Evolutionary conservation across 768 basidiomycete genomes (phyloP).

Genomic region (Suillus subaureus): DNA sequence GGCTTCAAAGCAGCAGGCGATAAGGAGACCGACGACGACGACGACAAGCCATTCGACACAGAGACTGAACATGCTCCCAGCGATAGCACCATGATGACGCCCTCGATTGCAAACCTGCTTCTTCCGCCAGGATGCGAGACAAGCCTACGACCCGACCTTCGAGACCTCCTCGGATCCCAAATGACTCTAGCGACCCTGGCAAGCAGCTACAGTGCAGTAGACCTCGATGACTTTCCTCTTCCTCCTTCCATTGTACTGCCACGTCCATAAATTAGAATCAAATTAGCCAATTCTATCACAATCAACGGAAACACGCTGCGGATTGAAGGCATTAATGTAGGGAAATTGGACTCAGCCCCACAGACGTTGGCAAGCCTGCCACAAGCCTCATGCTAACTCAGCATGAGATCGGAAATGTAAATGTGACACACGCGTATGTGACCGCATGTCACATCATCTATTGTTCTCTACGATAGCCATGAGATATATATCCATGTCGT

Average conservation of each 20-base stretch:
- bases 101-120: not conserved
- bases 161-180: slow-evolving; percentile 12
- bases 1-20: slow-evolving; percentile 16
- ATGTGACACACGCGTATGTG: slow-evolving; percentile 11
- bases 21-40: not conserved
- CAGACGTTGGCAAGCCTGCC: not conserved
- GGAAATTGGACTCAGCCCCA: not conserved
- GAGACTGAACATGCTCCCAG: slow-evolving; percentile 1
- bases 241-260: slow-evolving; percentile 35
- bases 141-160: not conserved
- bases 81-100: not conserved
- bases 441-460: slow-evolving; percentile 10
- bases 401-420: slow-evolving; percentile 8
- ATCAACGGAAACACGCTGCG: not conserved
- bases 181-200: slow-evolving; percentile 30
- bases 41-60: slow-evolving; percentile 19
- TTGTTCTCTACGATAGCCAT: slow-evolving; percentile 12
- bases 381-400: not conserved
- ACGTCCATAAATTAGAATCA: slow-evolving; percentile 2
- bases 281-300: not conserved
- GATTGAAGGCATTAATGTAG: not conserved
- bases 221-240: slow-evolving; percentile 49
- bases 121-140: not conserved
- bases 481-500: slow-evolving; percentile 8
- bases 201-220: slow-evolving; percentile 42